These are phyloP conservation scores for Ascochyta lentis DNA, from an alignment of 2,329 filamentous ascomycete species.

Conservation along the genomic window DNA sequence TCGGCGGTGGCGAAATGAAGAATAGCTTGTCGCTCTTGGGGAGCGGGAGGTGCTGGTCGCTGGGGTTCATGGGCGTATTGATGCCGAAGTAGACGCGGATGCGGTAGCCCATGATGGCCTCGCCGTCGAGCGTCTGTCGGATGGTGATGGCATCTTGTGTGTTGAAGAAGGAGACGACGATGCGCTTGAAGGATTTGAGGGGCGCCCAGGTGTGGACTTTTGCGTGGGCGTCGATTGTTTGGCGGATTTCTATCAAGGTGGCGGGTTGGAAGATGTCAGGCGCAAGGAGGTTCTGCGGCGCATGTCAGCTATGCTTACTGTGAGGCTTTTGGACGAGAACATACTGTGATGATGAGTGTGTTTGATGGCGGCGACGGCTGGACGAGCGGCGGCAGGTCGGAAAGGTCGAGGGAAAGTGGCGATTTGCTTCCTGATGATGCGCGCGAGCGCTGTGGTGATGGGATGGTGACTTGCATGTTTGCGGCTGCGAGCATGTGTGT, in stretches of 20 bases:
- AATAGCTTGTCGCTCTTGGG: conserved; percentile 68
- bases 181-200: conserved; percentile 81
- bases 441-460: conserved; percentile 44
- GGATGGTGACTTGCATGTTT: conserved; percentile 40
- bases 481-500: conserved; percentile 26
- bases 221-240: conserved; percentile 72
- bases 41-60: conserved; percentile 48
- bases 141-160: conserved; percentile 73
- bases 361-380: conserved; percentile 80
- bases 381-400: conserved; percentile 70
- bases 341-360: conserved; percentile 78
- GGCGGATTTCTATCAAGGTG: conserved; percentile 75
- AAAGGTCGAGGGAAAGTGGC: conserved; percentile 75
- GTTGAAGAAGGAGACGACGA: conserved; percentile 79
- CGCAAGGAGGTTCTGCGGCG: conserved; percentile 68
- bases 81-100: conserved; percentile 50
- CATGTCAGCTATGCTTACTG: conserved; percentile 24
- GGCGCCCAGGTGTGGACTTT: conserved; percentile 79
- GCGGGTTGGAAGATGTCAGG: conserved; percentile 75
- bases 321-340: conserved; percentile 12
- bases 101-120: conserved; percentile 71
- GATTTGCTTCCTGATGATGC: conserved; percentile 48
- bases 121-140: conserved; percentile 75
- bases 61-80: conserved; percentile 48
- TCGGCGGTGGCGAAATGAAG: conserved; percentile 70